phyloP scores from a whole-genome alignment of 2,329 filamentous ascomycete genomes.

The Endocalyx cinctus region DNA sequence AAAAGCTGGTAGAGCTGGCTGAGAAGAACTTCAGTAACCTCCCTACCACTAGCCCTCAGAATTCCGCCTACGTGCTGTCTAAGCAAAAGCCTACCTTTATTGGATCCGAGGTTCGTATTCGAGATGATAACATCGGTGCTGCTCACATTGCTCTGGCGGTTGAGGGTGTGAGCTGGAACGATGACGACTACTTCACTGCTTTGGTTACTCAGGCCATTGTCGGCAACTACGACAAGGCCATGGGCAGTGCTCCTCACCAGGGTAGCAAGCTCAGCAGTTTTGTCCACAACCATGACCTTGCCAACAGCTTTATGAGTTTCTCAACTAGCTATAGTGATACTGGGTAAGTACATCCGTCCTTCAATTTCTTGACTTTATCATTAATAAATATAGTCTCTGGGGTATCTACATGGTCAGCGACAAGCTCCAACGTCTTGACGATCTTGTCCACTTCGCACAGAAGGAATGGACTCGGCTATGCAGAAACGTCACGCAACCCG shows the following conservation, averaged over 20 bases:
- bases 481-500: constrained; percentile 78
- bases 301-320: constrained; percentile 99
- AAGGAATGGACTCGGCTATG: constrained; percentile 97
- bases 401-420: constrained; percentile 98
- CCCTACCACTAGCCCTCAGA: constrained; percentile 69
- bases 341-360: constrained; percentile 59
- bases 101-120: constrained; percentile 90
- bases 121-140: constrained; percentile 92
- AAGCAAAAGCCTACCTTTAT: constrained; percentile 93
- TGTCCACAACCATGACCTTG: constrained; percentile 89
- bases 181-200: constrained; percentile 97
- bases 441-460: constrained; percentile 96
- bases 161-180: constrained; percentile 99
- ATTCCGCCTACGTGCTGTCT: constrained; percentile 68
- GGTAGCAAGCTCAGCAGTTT: constrained; percentile 97
- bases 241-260: constrained; percentile 95
- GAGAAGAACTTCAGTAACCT: constrained; percentile 90
- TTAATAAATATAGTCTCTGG: constrained; percentile 69
- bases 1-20: constrained; percentile 89
- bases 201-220: constrained; percentile 97
- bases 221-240: constrained; percentile 98
- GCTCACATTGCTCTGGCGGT: constrained; percentile 98
- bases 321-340: constrained; percentile 99
- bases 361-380: not conserved
- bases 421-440: constrained; percentile 80